Base-by-base conservation (phyloP, 2,329 filamentous ascomycete genomes). In the Pseudocercospora eumusae region DNA sequence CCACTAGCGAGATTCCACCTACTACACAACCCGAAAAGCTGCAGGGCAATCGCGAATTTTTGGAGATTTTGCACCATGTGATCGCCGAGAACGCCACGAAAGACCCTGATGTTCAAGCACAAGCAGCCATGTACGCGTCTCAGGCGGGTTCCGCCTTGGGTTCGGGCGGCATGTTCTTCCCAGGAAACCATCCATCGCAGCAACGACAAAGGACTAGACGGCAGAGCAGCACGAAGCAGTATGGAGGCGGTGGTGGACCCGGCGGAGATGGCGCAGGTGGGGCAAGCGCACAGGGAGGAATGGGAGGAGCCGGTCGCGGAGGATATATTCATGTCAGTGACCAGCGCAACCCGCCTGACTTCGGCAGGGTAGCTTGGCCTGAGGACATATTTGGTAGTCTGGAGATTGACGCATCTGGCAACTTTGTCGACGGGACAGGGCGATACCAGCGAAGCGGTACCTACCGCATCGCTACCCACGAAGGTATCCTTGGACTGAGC, bases 331-430 rank as follows among this genome's bases (percentile, higher is more conserved):
- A 88, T 70, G 79, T 88, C n/a, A 86, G 82, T 40, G 86, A 88
- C 69, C 73, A 74, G 69, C 76, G 86, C 63, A 81, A 83, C 63
- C 84, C 85, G 36, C 85, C 86, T 2, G 86, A 88, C 63, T 88
- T 80, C 73, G 86, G 86, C 0, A 73, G 86, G n/a, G 86, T 87
- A 64, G 83, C 86, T 56, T 86, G 82, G 82, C 85, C 86, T 0
- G 86, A 88, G 71, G 86, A 88, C 74, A 88, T 88, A 55, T 84
- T 88, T 70, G 86, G 86, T 13, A 87, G 84, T 67, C 70, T 88
- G 23, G 85, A 88, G 73, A 82, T 88, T 4, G 84, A 87, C 74
- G 79, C 78, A 0, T 66, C 79, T 18, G 86, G 86, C 1, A 74
- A 77, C n/a, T 86, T 88, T 72, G 80, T 83, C 18, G 83, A 81